Evolutionary conservation across 306 rosid genomes (phyloP).

Genomic region (Trifolium repens): DNA sequence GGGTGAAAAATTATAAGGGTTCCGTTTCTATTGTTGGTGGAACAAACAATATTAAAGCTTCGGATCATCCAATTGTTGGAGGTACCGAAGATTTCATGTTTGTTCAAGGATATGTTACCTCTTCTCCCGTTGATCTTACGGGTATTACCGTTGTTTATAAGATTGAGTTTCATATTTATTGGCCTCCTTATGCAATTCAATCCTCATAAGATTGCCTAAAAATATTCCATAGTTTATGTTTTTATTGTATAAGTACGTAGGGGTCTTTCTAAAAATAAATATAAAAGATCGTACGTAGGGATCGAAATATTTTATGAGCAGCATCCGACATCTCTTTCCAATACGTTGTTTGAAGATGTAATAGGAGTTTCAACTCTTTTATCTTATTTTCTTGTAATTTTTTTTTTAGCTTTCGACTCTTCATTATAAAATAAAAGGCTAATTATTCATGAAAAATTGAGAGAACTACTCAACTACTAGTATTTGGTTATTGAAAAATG

Average conservation of each 20-base stretch:
- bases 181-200: conserved; percentile 79
- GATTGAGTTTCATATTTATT: conserved; percentile 71
- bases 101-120: conserved; percentile 70
- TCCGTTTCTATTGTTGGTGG: conserved; percentile 71
- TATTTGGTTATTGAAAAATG: too few species aligned
- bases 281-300: too few species aligned
- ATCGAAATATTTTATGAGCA: too few species aligned
- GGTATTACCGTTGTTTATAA: conserved; percentile 60
- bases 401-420: too few species aligned
- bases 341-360: too few species aligned
- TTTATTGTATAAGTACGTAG: not conserved
- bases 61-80: conserved; percentile 73
- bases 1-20: conserved; percentile 56
- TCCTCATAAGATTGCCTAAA: conserved; percentile 20
- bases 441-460: too few species aligned
- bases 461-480: too few species aligned
- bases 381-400: too few species aligned
- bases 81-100: conserved; percentile 80
- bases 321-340: too few species aligned
- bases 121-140: conserved; percentile 60
- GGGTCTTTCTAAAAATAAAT: too few species aligned
- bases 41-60: conserved; percentile 52
- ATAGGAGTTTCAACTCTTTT: too few species aligned
- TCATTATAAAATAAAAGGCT: too few species aligned
- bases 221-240: not conserved